Base-by-base conservation (phyloP, 768 basidiomycete genomes). In the Pleurotus djamor region DNA sequence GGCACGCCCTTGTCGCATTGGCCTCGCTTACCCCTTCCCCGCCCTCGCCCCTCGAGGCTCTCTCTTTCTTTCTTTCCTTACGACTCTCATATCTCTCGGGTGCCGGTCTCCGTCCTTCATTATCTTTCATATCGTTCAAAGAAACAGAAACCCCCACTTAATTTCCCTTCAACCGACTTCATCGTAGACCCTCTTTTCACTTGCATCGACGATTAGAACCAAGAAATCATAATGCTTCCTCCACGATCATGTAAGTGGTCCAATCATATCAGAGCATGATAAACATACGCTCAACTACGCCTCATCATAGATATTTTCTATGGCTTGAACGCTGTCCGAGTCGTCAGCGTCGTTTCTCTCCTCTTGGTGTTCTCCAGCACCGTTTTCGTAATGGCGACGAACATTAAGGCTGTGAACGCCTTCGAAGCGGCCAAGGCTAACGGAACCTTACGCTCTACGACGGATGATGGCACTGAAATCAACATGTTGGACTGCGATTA, bases 311-410 rank as follows among this genome's bases (percentile, higher is more conserved):
- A 86, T 65, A 67, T 82, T 28, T 94, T 93, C 77, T 85, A 91
- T 66, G 83, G 80, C 48, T 87, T 96, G 67, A 96, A 96, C 67
- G 79, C 69, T 67, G 81, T 92, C 67, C 91, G 95, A 33, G 73
- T 82, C 37, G 72, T 97, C 48, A 92, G 91, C 73, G 85, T 97
- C 65, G 80, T 96, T 54, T 80, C 85, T 6, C 81, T 96, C 55
- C 62, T 91, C 5, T 84, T 96, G 49, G 91, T 94, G 47, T 89
- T 96, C 61, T 77, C 91, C 12, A 92, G 84, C 76, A 92, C 84
- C 61, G 85, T 91, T 60, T 82, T 91, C 57, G 86, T 85, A 32
- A 79, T 92, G 47, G 87, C 87, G 32, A 80, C 82, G 54, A 91
- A 93, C 67, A 72, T 94, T 61, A 76, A 87, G 64, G 91, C 91